phyloP scores from a whole-genome alignment of 2,329 filamentous ascomycete species.

The Stagonosporopsis rhizophila region DNA sequence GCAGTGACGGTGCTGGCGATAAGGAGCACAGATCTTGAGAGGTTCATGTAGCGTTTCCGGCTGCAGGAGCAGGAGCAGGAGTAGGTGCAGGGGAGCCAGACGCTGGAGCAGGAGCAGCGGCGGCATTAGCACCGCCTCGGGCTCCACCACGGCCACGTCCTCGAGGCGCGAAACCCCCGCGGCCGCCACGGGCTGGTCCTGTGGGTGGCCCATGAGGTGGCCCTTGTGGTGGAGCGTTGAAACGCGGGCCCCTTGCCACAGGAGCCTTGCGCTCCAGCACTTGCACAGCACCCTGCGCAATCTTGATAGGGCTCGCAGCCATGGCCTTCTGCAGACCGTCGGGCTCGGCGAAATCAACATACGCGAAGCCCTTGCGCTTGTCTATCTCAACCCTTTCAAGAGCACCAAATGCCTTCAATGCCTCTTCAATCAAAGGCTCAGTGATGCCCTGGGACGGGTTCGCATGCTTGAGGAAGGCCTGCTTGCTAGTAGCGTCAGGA shows the following conservation, averaged over 20 bases:
- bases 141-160: conserved; percentile 46
- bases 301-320: conserved; percentile 77
- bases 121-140: conserved; percentile 38
- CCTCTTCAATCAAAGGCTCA: conserved; percentile 76
- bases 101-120: conserved; percentile 13
- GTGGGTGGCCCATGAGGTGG: conserved; percentile 36
- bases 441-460: conserved; percentile 93
- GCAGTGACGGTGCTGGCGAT: not conserved
- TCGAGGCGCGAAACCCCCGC: conserved; percentile 43
- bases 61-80: not conserved
- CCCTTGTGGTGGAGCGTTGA: conserved; percentile 38
- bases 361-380: conserved; percentile 92
- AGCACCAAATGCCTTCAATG: conserved; percentile 75
- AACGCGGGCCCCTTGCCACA: conserved; percentile 37
- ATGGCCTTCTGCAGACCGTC: conserved; percentile 79
- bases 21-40: not conserved
- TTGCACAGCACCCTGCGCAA: conserved; percentile 86
- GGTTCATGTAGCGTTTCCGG: conserved; percentile 9
- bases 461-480: conserved; percentile 63
- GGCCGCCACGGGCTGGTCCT: conserved; percentile 39
- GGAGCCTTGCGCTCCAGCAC: conserved; percentile 80
- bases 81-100: conserved; percentile 1
- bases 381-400: conserved; percentile 88
- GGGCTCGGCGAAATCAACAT: conserved; percentile 83
- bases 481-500: conserved; percentile 54